phyloP scores from a whole-genome alignment of 139 green algal genomes.

The Tetraselmis chui region DNA sequence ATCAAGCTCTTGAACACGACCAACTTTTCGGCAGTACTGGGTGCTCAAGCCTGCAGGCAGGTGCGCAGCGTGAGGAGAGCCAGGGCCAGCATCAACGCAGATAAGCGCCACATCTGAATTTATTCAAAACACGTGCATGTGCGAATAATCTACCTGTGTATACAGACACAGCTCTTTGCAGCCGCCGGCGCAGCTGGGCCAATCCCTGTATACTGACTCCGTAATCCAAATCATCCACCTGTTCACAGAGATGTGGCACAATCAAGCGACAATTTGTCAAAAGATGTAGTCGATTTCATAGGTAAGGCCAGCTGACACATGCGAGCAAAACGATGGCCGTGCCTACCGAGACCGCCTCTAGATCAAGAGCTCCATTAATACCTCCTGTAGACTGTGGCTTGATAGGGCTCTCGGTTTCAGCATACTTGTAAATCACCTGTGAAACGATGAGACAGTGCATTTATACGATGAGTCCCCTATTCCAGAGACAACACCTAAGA shows the following conservation, averaged over 20 bases:
- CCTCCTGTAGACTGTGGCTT: neutral
- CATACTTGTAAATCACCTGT: neutral
- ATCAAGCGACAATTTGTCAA: neutral
- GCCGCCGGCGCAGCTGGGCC: constrained; percentile 38
- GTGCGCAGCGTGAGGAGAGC: neutral
- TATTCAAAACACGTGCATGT: neutral
- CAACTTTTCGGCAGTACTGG: neutral
- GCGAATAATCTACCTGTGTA: constrained; percentile 33
- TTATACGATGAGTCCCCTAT: neutral
- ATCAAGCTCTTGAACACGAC: neutral
- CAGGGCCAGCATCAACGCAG: neutral
- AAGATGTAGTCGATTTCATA: neutral
- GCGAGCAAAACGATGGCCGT: neutral
- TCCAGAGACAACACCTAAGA: neutral
- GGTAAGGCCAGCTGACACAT: neutral
- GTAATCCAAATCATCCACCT: constrained; percentile 38
- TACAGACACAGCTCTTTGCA: constrained; percentile 25
- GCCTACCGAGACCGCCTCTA: neutral
- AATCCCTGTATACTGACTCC: constrained; percentile 27
- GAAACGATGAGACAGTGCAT: neutral
- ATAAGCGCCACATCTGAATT: neutral
- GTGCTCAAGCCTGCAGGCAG: neutral
- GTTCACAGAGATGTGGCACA: constrained; percentile 13
- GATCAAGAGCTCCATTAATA: neutral
- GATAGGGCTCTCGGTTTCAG: neutral